These are phyloP conservation scores for Draba incana DNA, from an alignment of 345 rosid species.

Conservation along the genomic window DNA sequence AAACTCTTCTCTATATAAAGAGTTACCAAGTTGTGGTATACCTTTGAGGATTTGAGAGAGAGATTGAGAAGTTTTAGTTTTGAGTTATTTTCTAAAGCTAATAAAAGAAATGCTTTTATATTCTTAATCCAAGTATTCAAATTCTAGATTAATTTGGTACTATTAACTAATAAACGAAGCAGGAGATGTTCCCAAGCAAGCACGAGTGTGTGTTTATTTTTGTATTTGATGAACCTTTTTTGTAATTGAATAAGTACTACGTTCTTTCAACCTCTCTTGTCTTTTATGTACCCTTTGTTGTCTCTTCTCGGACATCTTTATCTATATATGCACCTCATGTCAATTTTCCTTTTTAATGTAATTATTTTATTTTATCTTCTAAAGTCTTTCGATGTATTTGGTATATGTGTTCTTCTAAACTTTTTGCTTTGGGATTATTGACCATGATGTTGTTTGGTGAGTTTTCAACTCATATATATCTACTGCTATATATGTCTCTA, in stretches of 20 bases:
- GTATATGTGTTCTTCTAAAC: constrained; percentile 7
- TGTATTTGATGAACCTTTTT: constrained; percentile 19
- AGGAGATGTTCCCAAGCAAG: constrained; percentile 41
- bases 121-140: background rate
- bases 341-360: constrained; percentile 1
- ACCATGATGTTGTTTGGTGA: constrained; percentile 9
- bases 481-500: background rate
- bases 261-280: constrained; percentile 25
- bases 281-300: constrained; percentile 28
- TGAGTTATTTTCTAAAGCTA: background rate
- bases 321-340: constrained; percentile 34
- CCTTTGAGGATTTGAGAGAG: background rate
- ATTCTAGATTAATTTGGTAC: background rate
- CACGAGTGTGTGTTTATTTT: constrained; percentile 31
- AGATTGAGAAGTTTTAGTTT: background rate
- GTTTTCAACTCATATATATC: constrained; percentile 1
- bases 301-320: constrained; percentile 28
- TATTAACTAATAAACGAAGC: background rate
- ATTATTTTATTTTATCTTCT: background rate
- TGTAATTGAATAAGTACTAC: constrained; percentile 8
- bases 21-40: background rate
- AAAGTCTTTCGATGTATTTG: constrained; percentile 6
- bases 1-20: background rate
- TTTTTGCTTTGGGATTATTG: constrained; percentile 34
- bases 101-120: background rate